phyloP scores from a whole-genome alignment of 2,329 filamentous ascomycete species.

The Talaromyces pinophilus region DNA sequence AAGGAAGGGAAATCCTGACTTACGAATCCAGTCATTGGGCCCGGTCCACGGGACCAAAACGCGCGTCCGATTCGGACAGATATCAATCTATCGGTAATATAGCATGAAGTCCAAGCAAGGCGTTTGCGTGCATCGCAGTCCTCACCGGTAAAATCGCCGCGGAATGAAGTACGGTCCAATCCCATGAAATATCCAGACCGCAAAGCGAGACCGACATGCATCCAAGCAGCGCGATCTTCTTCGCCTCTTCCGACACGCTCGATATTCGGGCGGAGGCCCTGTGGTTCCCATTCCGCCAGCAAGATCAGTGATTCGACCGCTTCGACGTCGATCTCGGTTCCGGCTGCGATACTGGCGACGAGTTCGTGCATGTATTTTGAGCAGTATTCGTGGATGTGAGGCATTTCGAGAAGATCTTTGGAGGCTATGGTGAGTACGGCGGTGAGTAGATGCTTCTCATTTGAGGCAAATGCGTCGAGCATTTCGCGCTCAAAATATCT shows the following conservation, averaged over 20 bases:
- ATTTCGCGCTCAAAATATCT: conserved; percentile 58
- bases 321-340: conserved; percentile 67
- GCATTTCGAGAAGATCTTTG: conserved; percentile 67
- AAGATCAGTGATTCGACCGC: conserved; percentile 70
- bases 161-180: conserved; percentile 68
- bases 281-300: conserved; percentile 72
- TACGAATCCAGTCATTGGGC: conserved; percentile 64
- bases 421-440: conserved; percentile 71
- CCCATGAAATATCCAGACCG: conserved; percentile 70
- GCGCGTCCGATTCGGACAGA: conserved; percentile 71
- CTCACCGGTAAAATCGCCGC: conserved; percentile 60
- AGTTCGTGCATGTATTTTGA: conserved; percentile 70
- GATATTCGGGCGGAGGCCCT: conserved; percentile 61
- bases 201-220: conserved; percentile 71
- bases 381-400: conserved; percentile 65
- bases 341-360: conserved; percentile 66
- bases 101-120: conserved; percentile 69
- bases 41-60: conserved; percentile 72
- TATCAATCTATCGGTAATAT: conserved; percentile 67
- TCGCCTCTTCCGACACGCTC: conserved; percentile 69
- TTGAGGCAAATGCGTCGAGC: conserved; percentile 58
- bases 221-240: conserved; percentile 74
- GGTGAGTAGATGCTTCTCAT: conserved; percentile 68
- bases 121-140: conserved; percentile 63
- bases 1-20: conserved; percentile 69